Evolutionary conservation across 768 basidiomycete species (phyloP).

Genomic region (Macrolepiota albuminosa): DNA sequence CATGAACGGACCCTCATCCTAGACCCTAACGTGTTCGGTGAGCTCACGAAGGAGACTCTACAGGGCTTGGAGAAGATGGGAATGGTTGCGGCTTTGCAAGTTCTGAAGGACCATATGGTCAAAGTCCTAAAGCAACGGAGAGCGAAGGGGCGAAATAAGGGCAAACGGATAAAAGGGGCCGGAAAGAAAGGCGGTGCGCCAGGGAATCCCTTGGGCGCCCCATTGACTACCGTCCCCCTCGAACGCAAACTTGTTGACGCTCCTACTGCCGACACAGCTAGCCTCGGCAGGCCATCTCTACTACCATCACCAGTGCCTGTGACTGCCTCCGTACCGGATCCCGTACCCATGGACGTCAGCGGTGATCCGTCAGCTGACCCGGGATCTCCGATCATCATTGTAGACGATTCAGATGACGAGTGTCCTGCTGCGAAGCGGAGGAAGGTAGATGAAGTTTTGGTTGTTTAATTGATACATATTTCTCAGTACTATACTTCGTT

Average conservation of each 20-base stretch:
- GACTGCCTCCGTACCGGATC: slow-evolving; percentile 20
- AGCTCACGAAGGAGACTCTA: slow-evolving; percentile 68
- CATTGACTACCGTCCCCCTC: slow-evolving; percentile 45
- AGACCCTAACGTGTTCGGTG: slow-evolving; percentile 80
- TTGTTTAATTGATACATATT: slow-evolving; percentile 4
- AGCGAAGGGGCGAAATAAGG: slow-evolving; percentile 36
- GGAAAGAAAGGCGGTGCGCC: slow-evolving; percentile 21
- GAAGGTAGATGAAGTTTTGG: slow-evolving; percentile 32
- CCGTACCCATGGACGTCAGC: slow-evolving; percentile 26
- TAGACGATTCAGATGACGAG: slow-evolving; percentile 58
- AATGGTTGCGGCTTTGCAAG: slow-evolving; percentile 74
- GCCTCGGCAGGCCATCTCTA: slow-evolving; percentile 1
- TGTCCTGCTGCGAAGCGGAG: slow-evolving; percentile 55
- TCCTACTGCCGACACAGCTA: not conserved
- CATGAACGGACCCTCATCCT: slow-evolving; percentile 83
- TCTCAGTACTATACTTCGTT: not conserved
- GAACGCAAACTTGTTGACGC: slow-evolving; percentile 14
- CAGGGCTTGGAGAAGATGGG: slow-evolving; percentile 76
- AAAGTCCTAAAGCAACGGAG: slow-evolving; percentile 75
- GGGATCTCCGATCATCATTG: slow-evolving; percentile 53
- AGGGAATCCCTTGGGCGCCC: slow-evolving; percentile 18
- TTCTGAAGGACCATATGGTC: slow-evolving; percentile 82
- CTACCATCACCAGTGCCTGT: slow-evolving; percentile 7
- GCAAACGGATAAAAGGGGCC: slow-evolving; percentile 21
- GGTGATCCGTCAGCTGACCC: slow-evolving; percentile 21